A percentile compares a stretch with the other conserved stretches of the same genome.
These are phyloP conservation scores for Sclerotinia subarctica DNA, from an alignment of 2,329 filamentous ascomycete genomes.

Conservation along the genomic window DNA sequence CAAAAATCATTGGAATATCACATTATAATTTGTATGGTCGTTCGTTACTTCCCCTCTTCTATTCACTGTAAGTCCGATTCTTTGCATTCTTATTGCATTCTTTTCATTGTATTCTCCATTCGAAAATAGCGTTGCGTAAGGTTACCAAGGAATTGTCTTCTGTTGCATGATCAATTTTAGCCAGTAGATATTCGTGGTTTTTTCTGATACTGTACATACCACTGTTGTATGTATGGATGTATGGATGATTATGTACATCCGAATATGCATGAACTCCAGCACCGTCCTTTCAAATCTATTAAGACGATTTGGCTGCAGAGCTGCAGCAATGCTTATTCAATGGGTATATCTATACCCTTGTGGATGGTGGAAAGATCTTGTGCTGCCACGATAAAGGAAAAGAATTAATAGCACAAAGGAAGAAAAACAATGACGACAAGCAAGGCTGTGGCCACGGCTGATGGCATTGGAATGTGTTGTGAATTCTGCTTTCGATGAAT, in stretches of 20 bases:
- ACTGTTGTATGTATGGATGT: slow-evolving; percentile 21
- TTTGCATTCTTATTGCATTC: not conserved
- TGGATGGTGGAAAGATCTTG: not conserved
- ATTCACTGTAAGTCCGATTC: not conserved
- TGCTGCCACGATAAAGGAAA: slow-evolving; percentile 36
- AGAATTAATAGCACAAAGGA: slow-evolving; percentile 28
- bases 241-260: slow-evolving; percentile 23
- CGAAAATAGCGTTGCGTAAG: not conserved
- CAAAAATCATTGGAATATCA: slow-evolving; percentile 18
- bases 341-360: not conserved
- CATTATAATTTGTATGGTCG: not conserved
- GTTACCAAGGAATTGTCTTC: slow-evolving; percentile 1
- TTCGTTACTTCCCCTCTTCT: slow-evolving; percentile 22
- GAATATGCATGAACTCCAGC: slow-evolving; percentile 1
- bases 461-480: slow-evolving; percentile 17
- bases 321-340: slow-evolving; percentile 21
- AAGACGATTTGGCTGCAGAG: slow-evolving; percentile 4
- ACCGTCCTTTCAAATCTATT: slow-evolving; percentile 16
- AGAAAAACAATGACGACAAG: slow-evolving; percentile 22
- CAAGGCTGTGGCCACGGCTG: slow-evolving; percentile 31
- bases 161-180: not conserved
- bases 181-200: not conserved
- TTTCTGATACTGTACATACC: not conserved
- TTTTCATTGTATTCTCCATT: not conserved
- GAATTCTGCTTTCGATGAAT: not conserved